phyloP scores from a whole-genome alignment of 2,329 filamentous ascomycete species.

The Ophiostoma tasmaniense region DNA sequence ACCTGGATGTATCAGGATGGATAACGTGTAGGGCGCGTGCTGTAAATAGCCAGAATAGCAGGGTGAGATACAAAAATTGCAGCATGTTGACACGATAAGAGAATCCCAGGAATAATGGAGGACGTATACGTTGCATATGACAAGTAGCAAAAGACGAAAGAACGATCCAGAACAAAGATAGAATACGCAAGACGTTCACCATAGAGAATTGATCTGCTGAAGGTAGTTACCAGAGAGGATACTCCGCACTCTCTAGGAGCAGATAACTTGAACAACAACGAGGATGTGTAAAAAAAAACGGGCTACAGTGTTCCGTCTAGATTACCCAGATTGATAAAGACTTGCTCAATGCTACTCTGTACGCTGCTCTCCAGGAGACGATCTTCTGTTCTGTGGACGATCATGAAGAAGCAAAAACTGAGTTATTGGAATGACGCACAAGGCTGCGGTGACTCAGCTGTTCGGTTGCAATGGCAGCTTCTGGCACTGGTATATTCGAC shows the following conservation, averaged over 20 bases:
- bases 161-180: not conserved
- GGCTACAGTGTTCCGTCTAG: not conserved
- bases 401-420: not conserved
- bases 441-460: not conserved
- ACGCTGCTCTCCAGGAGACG: not conserved
- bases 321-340: not conserved
- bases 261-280: not conserved
- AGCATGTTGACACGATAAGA: not conserved
- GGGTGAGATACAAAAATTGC: not conserved
- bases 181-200: not conserved
- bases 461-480: not conserved
- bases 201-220: not conserved
- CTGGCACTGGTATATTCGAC: not conserved
- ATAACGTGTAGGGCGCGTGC: not conserved
- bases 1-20: not conserved
- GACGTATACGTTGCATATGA: not conserved
- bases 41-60: too few species aligned
- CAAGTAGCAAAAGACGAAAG: not conserved
- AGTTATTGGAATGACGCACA: not conserved
- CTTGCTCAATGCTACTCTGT: not conserved
- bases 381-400: not conserved
- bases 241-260: not conserved
- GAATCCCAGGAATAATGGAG: not conserved
- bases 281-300: not conserved
- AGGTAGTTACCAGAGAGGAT: not conserved